Evolutionary conservation across 306 rosid species (phyloP), one percentile per base, ranked within the genome.

Genomic region (Myrica gale): DNA sequence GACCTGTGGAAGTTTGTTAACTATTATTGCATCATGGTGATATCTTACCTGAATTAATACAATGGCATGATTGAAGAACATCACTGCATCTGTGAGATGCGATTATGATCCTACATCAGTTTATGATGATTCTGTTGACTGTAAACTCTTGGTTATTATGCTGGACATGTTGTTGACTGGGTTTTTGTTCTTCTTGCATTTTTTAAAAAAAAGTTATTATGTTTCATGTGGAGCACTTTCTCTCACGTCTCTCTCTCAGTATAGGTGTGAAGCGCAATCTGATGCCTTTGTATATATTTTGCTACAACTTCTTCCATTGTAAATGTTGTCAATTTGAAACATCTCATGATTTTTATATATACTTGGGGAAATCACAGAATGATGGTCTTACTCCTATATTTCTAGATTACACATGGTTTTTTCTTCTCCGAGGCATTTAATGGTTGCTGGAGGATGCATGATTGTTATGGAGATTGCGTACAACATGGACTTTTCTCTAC

Each of bases 321-420:
- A 62, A 37, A 62, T 62, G 19, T 62, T 62, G 12, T 62, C 68
- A 62, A 23, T 62, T 8, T 37, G n/a, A 13, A 37, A 37, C 17
- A 37, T 62, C 45, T 62, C 44, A 15, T 62, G 68, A 39, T 62
- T 62, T 32, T 62, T 32, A 45, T 7, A 39, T 37, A 37, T 68
- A 45, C 53, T 46, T 10, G 11, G 43, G 52, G 72, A 54, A 17
- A 39, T 68, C 9, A 68, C 8, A 68, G 9, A 62, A 53, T 81
- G 67, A 53, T 53, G 68, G 53, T 43, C 50, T 37, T 62, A 13
- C 77, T 77, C 74, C 39, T 68, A 48, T 65, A 5, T 37, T 51
- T 89, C 88, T 80, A 96, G 99, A 78, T 88, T 96, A 82, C 99
- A 92, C 88, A 84, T 90, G 98, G 98, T 96, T 82, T 92, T 96